Evolutionary conservation across 2,329 filamentous ascomycete genomes (phyloP), one percentile per base, ranked within the genome.

Genomic region (Ophiostoma montium): DNA sequence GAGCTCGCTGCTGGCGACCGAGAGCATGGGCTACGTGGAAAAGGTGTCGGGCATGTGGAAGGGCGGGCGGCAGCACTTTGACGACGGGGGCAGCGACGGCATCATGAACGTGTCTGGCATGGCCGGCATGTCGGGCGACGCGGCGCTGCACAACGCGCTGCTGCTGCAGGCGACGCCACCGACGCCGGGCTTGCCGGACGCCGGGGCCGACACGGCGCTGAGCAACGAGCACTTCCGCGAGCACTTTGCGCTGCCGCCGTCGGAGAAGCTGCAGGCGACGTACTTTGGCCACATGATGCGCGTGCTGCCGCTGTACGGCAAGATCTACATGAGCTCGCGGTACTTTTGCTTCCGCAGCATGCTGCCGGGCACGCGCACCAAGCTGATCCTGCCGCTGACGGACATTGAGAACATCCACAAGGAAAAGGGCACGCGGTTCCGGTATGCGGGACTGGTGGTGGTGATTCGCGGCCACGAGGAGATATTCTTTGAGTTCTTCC

Each of bases 1-100:
- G 80, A 86, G 86, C 52, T 86, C 72, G 27, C 67, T 94, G 9
- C 67, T 96, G 42, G 86, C 90, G 7, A 86, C 83, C 0, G 89
- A 95, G 62, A 94, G 90, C 0, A 94, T 95, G 81, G 88, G 87
- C 2, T 96, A 96, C 61, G 83, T 95, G 31, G 89, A 94, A 60
- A 96, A 95, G 63, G 89, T 96, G 0, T 94, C 90, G 0, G 90
- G 88, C 35, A 96, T 96, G 85, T 92, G 92, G 80, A 86, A 88
- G 56, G 92, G 92, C 32, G 86, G 86, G 12, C 82, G 83, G 57
- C 88, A 83, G 58, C 90, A 96, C 64, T 98, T 96, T 59, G 80
- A 83, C 46, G 84, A 77, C 39, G 71, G 71, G 36, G 4, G 35
- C 67, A 5, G 11, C 13, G 41, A 72, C 67, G 74, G 36, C 67